Evolutionary conservation across 2,329 filamentous ascomycete species (phyloP).

Genomic region (Juglanconis oblonga): DNA sequence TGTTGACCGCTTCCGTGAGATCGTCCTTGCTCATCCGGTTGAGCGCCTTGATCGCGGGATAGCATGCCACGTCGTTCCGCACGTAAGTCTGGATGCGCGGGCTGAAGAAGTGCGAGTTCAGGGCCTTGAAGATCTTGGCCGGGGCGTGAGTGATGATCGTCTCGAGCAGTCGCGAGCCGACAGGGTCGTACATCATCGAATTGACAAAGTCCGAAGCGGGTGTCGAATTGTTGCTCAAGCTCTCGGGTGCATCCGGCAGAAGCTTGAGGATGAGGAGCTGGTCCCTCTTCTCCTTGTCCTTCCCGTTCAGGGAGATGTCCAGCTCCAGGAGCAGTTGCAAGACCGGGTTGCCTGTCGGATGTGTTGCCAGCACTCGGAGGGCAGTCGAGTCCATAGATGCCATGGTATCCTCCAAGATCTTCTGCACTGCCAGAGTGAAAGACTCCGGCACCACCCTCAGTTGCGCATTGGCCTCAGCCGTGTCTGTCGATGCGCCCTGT

Average conservation of each 20-base stretch:
- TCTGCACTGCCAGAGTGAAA: slow-evolving; percentile 73
- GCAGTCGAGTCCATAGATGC: slow-evolving; percentile 74
- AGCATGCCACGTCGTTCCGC: slow-evolving; percentile 86
- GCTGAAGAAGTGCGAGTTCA: slow-evolving; percentile 78
- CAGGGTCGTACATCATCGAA: slow-evolving; percentile 81
- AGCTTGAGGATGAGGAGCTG: slow-evolving; percentile 62
- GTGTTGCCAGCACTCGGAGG: slow-evolving; percentile 78
- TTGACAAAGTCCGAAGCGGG: slow-evolving; percentile 77
- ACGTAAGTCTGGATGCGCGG: slow-evolving; percentile 76
- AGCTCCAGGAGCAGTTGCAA: slow-evolving; percentile 88
- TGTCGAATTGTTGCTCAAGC: slow-evolving; percentile 68
- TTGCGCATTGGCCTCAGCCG: slow-evolving; percentile 43
- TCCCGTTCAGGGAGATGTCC: slow-evolving; percentile 73
- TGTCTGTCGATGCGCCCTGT: slow-evolving; percentile 47
- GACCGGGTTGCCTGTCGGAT: slow-evolving; percentile 87
- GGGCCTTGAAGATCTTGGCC: slow-evolving; percentile 84
- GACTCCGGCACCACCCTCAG: slow-evolving; percentile 68
- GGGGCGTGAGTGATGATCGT: slow-evolving; percentile 77
- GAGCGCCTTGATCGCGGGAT: slow-evolving; percentile 79
- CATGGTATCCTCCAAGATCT: slow-evolving; percentile 77
- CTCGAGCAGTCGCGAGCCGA: slow-evolving; percentile 88
- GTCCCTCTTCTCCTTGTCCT: slow-evolving; percentile 63
- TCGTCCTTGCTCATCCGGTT: slow-evolving; percentile 86
- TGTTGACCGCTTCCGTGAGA: slow-evolving; percentile 67
- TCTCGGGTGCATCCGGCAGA: slow-evolving; percentile 70